A percentile compares a stretch with the other conserved stretches of the same genome.
Evolutionary conservation across 2,329 filamentous ascomycete species (phyloP).

Genomic region (Neopestalotiopsis rosae): DNA sequence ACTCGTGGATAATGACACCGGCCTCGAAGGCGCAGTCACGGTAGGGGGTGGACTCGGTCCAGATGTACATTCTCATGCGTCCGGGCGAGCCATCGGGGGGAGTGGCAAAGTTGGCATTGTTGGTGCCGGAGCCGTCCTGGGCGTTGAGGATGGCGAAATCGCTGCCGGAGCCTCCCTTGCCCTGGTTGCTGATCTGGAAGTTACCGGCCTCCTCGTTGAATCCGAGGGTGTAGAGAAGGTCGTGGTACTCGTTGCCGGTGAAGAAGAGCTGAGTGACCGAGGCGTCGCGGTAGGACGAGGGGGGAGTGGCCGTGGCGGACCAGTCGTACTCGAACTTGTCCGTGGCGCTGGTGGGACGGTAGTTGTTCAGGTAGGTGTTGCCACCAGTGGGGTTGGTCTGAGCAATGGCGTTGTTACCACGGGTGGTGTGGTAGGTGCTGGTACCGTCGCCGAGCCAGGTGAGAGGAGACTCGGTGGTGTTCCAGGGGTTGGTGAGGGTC

Average conservation of each 20-base stretch:
- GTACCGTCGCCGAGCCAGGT: slow-evolving; percentile 58
- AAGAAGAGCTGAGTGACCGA: slow-evolving; percentile 67
- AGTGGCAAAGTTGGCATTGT: slow-evolving; percentile 65
- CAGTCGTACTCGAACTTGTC: slow-evolving; percentile 56
- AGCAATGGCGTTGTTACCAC: slow-evolving; percentile 64
- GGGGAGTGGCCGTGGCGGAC: slow-evolving; percentile 38
- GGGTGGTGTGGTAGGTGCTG: slow-evolving; percentile 55
- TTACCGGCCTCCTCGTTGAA: slow-evolving; percentile 65
- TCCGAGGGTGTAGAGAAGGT: slow-evolving; percentile 61
- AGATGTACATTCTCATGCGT: slow-evolving; percentile 66
- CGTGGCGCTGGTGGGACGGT: slow-evolving; percentile 49
- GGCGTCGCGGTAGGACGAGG: slow-evolving; percentile 53
- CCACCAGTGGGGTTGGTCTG: slow-evolving; percentile 56
- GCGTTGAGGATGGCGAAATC: slow-evolving; percentile 62
- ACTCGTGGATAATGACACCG: slow-evolving; percentile 66
- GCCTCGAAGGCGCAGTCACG: slow-evolving; percentile 64
- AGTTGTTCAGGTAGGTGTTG: slow-evolving; percentile 50
- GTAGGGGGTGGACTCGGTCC: slow-evolving; percentile 50
- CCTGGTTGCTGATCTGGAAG: slow-evolving; percentile 63
- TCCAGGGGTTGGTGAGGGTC: slow-evolving; percentile 54
- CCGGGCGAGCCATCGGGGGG: slow-evolving; percentile 55
- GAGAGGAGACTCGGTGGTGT: slow-evolving; percentile 51
- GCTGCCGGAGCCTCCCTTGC: slow-evolving; percentile 52
- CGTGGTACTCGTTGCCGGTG: slow-evolving; percentile 64
- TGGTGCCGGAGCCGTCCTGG: slow-evolving; percentile 58